Evolutionary conservation across 73 alveolate species (phyloP), one percentile per base, ranked within the genome.

Genomic region (Tetrahymena thermophila): DNA sequence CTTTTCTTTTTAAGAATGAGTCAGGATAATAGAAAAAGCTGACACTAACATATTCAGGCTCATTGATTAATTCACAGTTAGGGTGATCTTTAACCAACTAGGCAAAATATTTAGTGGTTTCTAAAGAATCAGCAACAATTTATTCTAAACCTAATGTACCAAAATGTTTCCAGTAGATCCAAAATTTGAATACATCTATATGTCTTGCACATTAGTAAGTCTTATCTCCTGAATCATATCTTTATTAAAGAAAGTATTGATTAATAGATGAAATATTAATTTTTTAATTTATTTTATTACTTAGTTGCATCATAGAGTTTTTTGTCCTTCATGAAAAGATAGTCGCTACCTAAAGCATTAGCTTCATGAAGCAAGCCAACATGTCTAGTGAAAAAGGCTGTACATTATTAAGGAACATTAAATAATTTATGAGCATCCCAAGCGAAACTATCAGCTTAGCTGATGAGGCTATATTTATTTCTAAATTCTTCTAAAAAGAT

Each of bases 381-480:
- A 35, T 94, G 94, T 42, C 93, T 94, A 38, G 94, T 94, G n/a
- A 84, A 42, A 21, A 94, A 38, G 23, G 56, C 50, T 4, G 96
- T 83, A n/a, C 94, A 35, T 42, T 94, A 42, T 37, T 40, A 40
- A 35, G 96, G 94, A 35, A 94, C 96, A 10, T 37, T 43, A 21
- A 94, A 84, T 43, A 35, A 25, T 34, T 94, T 94, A 38, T 94
- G 96, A 94, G 96, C 94, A 84, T 94, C 94, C 94, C 94, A 94
- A 17, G 96, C 84, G 19, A 94, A 37, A 35, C 94, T 83, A 37
- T 94, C 96, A 43, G 85, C 94, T 84, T 35, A n/a, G 34, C 93
- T 83, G 23, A 84, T 34, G 71, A 93, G 93, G 19, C 15, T 84
- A 34, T 83, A 23, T 28, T 37, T 28, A 16, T 94, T 43, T 42